Percentiles rank a stretch among this genome's conserved stretches.
Evolutionary conservation across 331 rosid genomes (phyloP).

Genomic region (Acacia pycnantha): DNA sequence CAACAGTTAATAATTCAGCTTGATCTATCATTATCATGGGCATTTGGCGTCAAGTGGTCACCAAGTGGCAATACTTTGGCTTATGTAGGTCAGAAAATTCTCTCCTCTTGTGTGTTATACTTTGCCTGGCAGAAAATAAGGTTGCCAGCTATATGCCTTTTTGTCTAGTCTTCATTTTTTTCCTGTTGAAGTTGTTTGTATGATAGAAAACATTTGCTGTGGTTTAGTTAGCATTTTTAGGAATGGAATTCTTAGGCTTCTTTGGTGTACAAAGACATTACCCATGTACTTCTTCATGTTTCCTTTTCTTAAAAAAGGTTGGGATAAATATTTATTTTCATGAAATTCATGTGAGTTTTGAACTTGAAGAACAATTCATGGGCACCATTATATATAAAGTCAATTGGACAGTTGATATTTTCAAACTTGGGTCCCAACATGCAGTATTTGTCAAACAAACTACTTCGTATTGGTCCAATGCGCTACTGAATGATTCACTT

Average conservation of each 20-base stretch:
- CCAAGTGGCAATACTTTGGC: conserved; percentile 95
- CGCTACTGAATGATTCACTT: background rate
- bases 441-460: background rate
- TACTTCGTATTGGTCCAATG: background rate
- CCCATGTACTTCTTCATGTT: background rate
- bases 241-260: background rate
- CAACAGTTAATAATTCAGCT: conserved; percentile 80
- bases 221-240: conserved; percentile 19
- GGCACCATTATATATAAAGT: too few relatives aligned
- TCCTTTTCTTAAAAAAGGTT: background rate
- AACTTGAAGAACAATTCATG: background rate
- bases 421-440: background rate
- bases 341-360: background rate
- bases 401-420: background rate
- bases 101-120: conserved; percentile 26
- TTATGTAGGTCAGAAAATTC: conserved; percentile 73
- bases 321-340: background rate
- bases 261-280: background rate
- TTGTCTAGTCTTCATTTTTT: conserved; percentile 15
- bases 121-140: conserved; percentile 21
- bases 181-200: conserved; percentile 10
- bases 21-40: conserved; percentile 91
- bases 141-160: conserved; percentile 19
- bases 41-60: conserved; percentile 98
- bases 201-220: background rate